These are phyloP conservation scores for Neurospora terricola DNA, from an alignment of 495 filamentous ascomycete species.

Conservation along the genomic window DNA sequence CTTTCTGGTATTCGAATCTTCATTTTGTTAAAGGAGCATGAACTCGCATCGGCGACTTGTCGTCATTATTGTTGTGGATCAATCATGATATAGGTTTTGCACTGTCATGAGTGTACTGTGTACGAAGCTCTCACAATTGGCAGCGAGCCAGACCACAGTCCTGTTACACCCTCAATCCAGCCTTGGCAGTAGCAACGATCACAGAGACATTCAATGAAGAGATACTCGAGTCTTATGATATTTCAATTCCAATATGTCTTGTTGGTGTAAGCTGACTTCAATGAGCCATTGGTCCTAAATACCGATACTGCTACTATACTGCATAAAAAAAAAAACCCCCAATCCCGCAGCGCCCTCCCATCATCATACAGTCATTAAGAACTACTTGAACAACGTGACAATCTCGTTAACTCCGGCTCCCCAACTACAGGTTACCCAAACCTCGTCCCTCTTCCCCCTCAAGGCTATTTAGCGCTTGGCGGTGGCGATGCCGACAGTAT, in stretches of 20 bases:
- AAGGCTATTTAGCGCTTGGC: conserved; percentile 42
- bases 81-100: background rate
- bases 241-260: background rate
- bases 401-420: background rate
- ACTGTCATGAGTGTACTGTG: background rate
- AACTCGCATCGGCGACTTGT: no score
- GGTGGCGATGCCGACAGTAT: conserved; percentile 78
- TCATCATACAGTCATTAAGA: background rate
- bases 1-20: no score
- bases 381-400: background rate
- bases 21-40: no score
- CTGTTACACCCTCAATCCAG: background rate
- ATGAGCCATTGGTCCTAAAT: background rate
- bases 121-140: background rate
- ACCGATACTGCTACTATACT: background rate
- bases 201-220: background rate
- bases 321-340: background rate
- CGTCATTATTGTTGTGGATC: no score
- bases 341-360: background rate
- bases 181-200: background rate
- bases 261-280: background rate
- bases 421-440: background rate
- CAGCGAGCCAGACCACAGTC: background rate
- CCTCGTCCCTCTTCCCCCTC: background rate
- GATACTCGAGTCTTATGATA: background rate